A percentile compares a stretch with the other conserved stretches of the same genome.
These are phyloP conservation scores for Leccinum uliginosum DNA, from an alignment of 768 basidiomycete species.

Conservation along the genomic window DNA sequence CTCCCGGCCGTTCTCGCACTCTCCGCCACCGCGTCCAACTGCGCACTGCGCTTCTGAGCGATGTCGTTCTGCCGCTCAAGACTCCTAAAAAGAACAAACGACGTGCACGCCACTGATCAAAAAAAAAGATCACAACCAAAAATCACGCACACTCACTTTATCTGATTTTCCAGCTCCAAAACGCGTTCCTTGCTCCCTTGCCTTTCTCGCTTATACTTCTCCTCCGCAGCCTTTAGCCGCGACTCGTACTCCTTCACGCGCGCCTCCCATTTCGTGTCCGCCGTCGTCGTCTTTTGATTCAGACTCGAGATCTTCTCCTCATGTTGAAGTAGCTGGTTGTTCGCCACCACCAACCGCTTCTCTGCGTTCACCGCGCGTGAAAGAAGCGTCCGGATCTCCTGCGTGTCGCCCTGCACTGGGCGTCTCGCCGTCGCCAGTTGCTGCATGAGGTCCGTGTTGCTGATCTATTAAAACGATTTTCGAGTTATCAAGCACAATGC, in stretches of 20 bases:
- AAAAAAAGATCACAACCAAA: conserved; percentile 5
- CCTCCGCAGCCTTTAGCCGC: conserved; percentile 76
- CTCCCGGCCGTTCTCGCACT: conserved; percentile 15
- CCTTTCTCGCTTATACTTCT: conserved; percentile 88
- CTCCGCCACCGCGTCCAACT: conserved; percentile 33
- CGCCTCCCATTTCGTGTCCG: conserved; percentile 90
- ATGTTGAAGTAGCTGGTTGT: conserved; percentile 76
- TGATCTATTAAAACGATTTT: conserved; percentile 40
- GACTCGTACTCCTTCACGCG: conserved; percentile 92
- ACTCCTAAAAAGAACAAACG: conserved; percentile 40
- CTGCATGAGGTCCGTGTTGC: conserved; percentile 67
- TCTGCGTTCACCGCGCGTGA: conserved; percentile 82
- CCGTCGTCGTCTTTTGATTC: conserved; percentile 64
- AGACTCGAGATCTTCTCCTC: conserved; percentile 80
- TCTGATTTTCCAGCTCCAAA: conserved; percentile 61
- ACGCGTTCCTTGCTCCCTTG: conserved; percentile 91
- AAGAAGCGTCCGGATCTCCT: conserved; percentile 65
- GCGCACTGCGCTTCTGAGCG: conserved; percentile 65
- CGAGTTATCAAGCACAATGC: not conserved
- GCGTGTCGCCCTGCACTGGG: conserved; percentile 54
- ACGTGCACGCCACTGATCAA: not conserved
- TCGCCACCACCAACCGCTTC: conserved; percentile 76
- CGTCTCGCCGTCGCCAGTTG: conserved; percentile 65
- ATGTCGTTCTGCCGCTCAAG: conserved; percentile 73
- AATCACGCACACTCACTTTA: conserved; percentile 57